Base-by-base conservation (phyloP, 805 yeast genomes). In the Hemisphaericaspora nanyangensis region DNA sequence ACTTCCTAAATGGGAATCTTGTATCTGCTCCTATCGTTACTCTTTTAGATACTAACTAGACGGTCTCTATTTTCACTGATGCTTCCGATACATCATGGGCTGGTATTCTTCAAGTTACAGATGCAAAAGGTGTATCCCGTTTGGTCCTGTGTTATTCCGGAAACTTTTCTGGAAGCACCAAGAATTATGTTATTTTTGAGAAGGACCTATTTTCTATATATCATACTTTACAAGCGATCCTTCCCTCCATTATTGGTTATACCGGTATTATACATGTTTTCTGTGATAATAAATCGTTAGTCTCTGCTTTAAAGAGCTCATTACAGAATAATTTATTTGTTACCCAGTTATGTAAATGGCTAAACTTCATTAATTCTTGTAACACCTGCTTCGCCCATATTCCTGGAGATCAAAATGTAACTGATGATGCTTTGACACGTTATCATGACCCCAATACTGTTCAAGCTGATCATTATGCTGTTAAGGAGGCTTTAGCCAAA, bases 91-190 rank as follows among this genome's bases (percentile, higher is more conserved):
- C 17, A 5, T 13, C 25, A 7, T 34, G 31, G 31, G 38, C 43
- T n/a, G 60, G 59, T 3, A 56, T 52, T 10, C 24, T 53, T 3
- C 50, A 53, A 24, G 42, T 39, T 26, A 17, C 34, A 7, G 37
- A 18, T 26, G 31, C 26, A 6, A 17, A 27, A 13, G 37, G 37
- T 15, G 10, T 17, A 17, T 29, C 22, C 10, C 10, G 13, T 7
- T 12, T 34, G 8, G 31, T 34, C 7, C n/a, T 15, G 15, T 34
- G 37, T 17, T 34, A 34, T 34, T 34, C 37, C 5, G 37, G 37
- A 5, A 34, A 34, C 13, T 34, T 34, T n/a, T 18, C 28, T 17
- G 24, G 24, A 27, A 10, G 15, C 17, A 29, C 22, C 10, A 15
- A 17, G 11, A 34, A 27, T 16, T 34, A 34, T 17, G 6, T 11